Evolutionary conservation across 257 asterid species (phyloP).

Genomic region (Prunella vulgaris): DNA sequence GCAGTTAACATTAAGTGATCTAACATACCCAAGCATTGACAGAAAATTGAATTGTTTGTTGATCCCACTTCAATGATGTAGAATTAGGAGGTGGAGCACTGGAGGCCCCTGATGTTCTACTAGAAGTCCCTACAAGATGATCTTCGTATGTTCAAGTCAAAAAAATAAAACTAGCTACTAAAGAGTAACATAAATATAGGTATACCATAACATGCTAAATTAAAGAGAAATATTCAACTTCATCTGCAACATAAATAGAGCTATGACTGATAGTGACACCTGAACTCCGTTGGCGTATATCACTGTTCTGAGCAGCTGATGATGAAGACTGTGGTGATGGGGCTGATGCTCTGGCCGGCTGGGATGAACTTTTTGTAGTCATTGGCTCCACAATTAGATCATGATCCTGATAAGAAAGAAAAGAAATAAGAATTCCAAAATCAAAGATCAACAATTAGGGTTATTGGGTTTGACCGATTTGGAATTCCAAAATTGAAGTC

Average conservation of each 20-base stretch:
- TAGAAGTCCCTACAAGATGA: conserved; percentile 49
- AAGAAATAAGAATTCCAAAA: not conserved
- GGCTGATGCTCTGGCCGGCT: conserved; percentile 47
- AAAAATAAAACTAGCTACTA: conserved; percentile 6
- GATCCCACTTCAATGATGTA: conserved; percentile 67
- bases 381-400: conserved; percentile 82
- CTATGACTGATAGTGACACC: conserved; percentile 38
- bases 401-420: conserved; percentile 46
- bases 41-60: conserved; percentile 72
- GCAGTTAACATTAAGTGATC: not conserved
- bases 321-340: conserved; percentile 47
- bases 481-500: not conserved
- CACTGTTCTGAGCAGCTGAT: conserved; percentile 41
- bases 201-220: not conserved
- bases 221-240: not conserved
- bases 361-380: conserved; percentile 50
- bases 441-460: not conserved
- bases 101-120: conserved; percentile 61
- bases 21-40: conserved; percentile 91
- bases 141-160: conserved; percentile 6
- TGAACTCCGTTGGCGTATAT: conserved; percentile 44
- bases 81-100: conserved; percentile 45
- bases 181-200: not conserved
- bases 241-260: not conserved
- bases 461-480: not conserved